Evolutionary conservation across 441 rosid genomes (phyloP).

Genomic region (Flueggea neowawraea): DNA sequence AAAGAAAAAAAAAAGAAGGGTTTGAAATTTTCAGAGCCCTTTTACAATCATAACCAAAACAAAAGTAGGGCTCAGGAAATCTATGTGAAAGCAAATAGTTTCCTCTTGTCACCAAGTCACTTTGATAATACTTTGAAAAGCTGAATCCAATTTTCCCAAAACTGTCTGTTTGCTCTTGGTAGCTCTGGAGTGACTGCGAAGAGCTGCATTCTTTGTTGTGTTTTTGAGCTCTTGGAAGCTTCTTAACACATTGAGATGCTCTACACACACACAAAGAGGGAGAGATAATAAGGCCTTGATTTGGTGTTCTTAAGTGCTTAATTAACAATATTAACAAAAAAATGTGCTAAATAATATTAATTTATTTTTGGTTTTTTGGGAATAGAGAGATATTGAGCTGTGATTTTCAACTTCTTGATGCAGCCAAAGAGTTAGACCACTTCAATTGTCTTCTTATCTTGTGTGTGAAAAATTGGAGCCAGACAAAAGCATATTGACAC

Average conservation of each 20-base stretch:
- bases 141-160: constrained; percentile 27
- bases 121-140: constrained; percentile 18
- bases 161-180: constrained; percentile 39
- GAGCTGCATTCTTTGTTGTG: constrained; percentile 14
- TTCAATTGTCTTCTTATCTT: constrained; percentile 24
- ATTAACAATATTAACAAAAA: neutral
- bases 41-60: constrained; percentile 9
- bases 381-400: constrained; percentile 1
- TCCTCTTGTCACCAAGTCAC: constrained; percentile 20
- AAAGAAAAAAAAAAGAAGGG: neutral
- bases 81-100: constrained; percentile 20
- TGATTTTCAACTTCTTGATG: constrained; percentile 24
- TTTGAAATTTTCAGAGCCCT: constrained; percentile 36
- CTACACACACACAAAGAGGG: neutral
- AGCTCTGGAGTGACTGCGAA: constrained; percentile 11
- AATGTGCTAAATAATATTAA: neutral
- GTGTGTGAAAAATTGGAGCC: constrained; percentile 6
- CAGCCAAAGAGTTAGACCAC: constrained; percentile 19
- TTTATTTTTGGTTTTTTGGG: constrained; percentile 12
- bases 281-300: constrained; percentile 19
- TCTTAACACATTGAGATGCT: constrained; percentile 34
- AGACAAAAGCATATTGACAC: constrained; percentile 27
- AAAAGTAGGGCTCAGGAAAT: constrained; percentile 18
- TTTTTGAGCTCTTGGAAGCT: constrained; percentile 40
- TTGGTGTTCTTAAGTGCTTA: neutral